Evolutionary conservation across 148 eudicot genomes (phyloP), one percentile per base, ranked within the genome.

Genomic region (Euryodendron excelsum): DNA sequence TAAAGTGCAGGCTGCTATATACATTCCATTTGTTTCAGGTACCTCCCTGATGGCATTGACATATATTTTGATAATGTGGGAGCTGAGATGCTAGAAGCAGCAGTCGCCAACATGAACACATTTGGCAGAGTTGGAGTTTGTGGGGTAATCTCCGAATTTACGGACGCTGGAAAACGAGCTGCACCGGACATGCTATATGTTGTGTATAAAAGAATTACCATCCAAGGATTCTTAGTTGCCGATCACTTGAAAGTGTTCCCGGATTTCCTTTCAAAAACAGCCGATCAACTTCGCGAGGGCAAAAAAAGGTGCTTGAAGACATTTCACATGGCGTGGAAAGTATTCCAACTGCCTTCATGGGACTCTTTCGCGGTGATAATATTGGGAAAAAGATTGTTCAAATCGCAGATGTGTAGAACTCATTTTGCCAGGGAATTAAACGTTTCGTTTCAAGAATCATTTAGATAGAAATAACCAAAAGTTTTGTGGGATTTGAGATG

Each of bases 41-140:
- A 82, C 79, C 88, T 91, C 28, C 92, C 91, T 10, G 80, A 90
- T 72, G 94, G 94, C 11, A 85, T 90, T 9, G 96, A 86, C 81
- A 83, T 91, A 45, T 89, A 91, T 36, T 84, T 86, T 77, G 89
- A 86, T 61, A 86, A 84, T 37, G 87, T 87, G 58, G 89, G 87
- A 64, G 89, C 78, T 1, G 84, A 89, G 39, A 85, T 89, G 90
- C 85, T 88, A 23, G 91, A 89, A 50, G 93, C 93, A 10, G 96
- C 83, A 27, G 83, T 91, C n/a, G 63, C 82, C 8, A 91, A 91
- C 85, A 91, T 91, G 96, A 88, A 83, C 34, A 0, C 50, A 9
- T 84, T 69, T 30, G 91, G 96, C 2, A 81, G 91, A 52, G 83
- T 89, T 11, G 88, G 88, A 33, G 84, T 60, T 14, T 88, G 91